Conservation (phyloP, 352 stramenopile species). For the Globisporangium solare region DNA sequence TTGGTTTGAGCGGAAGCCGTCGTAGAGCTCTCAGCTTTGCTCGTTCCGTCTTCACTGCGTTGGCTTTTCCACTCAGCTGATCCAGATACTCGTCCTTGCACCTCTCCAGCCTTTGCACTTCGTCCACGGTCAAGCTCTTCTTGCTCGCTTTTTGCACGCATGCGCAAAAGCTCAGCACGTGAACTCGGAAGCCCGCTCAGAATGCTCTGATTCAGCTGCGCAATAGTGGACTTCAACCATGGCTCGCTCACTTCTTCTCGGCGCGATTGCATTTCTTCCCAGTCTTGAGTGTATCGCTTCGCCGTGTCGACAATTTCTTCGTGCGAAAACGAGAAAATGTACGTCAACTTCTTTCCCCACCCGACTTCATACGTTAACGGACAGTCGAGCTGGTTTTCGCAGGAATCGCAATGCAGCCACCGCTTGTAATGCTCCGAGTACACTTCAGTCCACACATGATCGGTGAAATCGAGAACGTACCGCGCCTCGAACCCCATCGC, state of each 20-base stretch:
- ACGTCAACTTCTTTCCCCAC: conserved; percentile 93
- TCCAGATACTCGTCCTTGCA: conserved; percentile 70
- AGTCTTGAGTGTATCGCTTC: conserved; percentile 69
- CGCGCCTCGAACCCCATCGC: conserved; percentile 89
- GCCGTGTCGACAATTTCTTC: conserved; percentile 92
- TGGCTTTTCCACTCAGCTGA: conserved; percentile 76
- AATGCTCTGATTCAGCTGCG: conserved; percentile 43
- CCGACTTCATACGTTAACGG: conserved; percentile 94
- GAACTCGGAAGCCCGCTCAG: conserved; percentile 22
- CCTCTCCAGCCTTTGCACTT: conserved; percentile 34
- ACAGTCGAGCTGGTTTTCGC: conserved; percentile 91
- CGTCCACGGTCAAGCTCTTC: conserved; percentile 39
- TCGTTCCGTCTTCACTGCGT: conserved; percentile 53
- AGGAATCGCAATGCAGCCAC: conserved; percentile 94
- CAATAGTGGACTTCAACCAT: conserved; percentile 53
- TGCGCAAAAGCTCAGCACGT: conserved; percentile 28
- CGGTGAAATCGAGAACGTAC: conserved; percentile 92
- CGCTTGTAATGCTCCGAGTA: conserved; percentile 69
- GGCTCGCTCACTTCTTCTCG: conserved; percentile 63
- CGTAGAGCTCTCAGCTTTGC: too few species aligned
- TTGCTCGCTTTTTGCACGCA: conserved; percentile 33
- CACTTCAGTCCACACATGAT: conserved; percentile 95
- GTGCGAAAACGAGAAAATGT: conserved; percentile 86
- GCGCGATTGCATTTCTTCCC: conserved; percentile 51
- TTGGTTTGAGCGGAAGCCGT: not conserved